Evolutionary conservation across 768 basidiomycete species (phyloP).

Genomic region (Sarcodon aspratus): DNA sequence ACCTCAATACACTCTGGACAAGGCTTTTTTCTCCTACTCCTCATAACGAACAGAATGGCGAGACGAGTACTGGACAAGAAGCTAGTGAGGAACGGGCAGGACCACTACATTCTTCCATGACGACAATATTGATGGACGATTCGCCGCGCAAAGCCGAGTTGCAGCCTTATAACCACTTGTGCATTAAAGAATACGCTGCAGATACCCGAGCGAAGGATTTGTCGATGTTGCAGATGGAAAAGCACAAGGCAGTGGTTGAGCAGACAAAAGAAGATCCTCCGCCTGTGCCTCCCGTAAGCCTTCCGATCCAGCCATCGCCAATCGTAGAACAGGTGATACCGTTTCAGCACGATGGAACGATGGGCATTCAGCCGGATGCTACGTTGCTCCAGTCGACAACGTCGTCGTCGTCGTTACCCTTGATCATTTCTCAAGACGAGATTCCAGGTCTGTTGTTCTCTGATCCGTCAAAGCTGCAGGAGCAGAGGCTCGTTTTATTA

Average conservation of each 20-base stretch:
- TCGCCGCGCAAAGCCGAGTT: conserved; percentile 43
- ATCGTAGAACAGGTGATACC: no score
- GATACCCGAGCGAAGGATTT: conserved; percentile 29
- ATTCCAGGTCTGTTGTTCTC: no score
- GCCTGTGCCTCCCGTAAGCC: not conserved
- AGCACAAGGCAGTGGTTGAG: not conserved
- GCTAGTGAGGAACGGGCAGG: not conserved
- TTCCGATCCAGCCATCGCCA: not conserved
- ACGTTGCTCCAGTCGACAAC: not conserved
- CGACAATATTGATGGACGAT: conserved; percentile 42
- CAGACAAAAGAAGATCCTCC: conserved; percentile 9
- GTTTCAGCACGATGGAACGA: conserved; percentile 1
- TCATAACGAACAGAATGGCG: no score
- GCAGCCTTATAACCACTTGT: conserved; percentile 78
- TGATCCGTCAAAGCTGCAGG: no score
- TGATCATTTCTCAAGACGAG: no score
- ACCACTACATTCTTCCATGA: conserved; percentile 13
- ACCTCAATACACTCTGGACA: conserved; percentile 62
- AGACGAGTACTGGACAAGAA: no score
- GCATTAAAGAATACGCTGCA: conserved; percentile 55
- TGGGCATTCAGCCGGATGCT: conserved; percentile 1
- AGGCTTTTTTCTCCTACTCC: conserved; percentile 12
- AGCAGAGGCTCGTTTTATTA: no score
- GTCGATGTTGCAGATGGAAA: conserved; percentile 12
- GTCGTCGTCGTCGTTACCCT: no score